phyloP scores from a whole-genome alignment of 2,329 filamentous ascomycete species.

The Neophaeococcomyces aloes region DNA sequence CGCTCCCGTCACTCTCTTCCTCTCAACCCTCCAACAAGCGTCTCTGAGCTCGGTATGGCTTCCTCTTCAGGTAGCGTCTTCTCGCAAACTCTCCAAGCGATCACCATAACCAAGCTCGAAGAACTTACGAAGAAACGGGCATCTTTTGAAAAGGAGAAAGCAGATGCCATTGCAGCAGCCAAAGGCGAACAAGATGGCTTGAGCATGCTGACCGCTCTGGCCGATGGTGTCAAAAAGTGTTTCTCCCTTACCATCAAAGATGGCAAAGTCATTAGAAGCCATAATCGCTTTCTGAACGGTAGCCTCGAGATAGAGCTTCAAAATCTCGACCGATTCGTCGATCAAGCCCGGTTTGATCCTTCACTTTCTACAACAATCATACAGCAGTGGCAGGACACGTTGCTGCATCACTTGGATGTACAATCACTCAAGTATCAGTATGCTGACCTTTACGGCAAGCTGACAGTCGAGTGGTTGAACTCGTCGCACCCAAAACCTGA shows the following conservation, averaged over 20 bases:
- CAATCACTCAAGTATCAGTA: slow-evolving; percentile 46
- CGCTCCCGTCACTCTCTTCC: too few relatives aligned
- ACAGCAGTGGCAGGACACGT: slow-evolving; percentile 36
- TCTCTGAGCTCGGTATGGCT: slow-evolving; percentile 10
- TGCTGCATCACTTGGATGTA: slow-evolving; percentile 40
- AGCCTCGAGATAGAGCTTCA: slow-evolving; percentile 21
- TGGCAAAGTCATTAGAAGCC: slow-evolving; percentile 24
- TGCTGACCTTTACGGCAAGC: slow-evolving; percentile 44
- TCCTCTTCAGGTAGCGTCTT: slow-evolving; percentile 26
- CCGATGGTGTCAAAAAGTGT: slow-evolving; percentile 30
- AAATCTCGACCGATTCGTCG: slow-evolving; percentile 43
- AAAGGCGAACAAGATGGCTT: slow-evolving; percentile 23
- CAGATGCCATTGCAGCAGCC: slow-evolving; percentile 30
- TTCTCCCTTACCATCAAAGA: slow-evolving; percentile 29
- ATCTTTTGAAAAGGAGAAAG: slow-evolving; percentile 40
- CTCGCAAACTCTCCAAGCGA: slow-evolving; percentile 44
- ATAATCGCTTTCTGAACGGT: slow-evolving; percentile 8
- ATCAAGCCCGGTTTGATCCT: slow-evolving; percentile 44
- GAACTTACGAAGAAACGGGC: slow-evolving; percentile 45
- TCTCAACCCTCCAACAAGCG: too few relatives aligned
- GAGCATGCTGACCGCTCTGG: slow-evolving; percentile 26
- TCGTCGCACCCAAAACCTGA: slow-evolving; percentile 23
- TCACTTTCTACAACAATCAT: slow-evolving; percentile 41
- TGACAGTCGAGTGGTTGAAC: slow-evolving; percentile 47
- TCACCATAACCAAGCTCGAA: slow-evolving; percentile 47